Conservation (phyloP, 257 asterid genomes). For the Solanum tarijense region DNA sequence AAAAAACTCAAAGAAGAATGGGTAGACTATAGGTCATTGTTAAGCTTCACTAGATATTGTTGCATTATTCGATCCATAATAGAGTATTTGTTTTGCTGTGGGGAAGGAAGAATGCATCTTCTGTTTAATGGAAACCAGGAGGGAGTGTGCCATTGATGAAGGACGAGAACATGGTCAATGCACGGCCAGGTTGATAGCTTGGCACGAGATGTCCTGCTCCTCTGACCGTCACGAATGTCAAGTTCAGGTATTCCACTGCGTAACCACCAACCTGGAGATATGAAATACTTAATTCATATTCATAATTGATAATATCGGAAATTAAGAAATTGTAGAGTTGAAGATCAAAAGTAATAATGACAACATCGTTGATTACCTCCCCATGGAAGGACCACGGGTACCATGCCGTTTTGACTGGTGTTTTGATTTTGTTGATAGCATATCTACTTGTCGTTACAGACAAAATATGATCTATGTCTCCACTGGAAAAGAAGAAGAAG, state of each 20-base stretch:
- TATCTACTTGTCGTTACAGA: slow-evolving; percentile 56
- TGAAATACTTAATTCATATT: background rate
- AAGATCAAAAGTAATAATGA: background rate
- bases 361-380: slow-evolving; percentile 17
- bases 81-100: background rate
- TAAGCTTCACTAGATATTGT: background rate
- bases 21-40: background rate
- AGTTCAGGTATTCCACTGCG: slow-evolving; percentile 38
- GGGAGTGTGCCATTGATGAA: slow-evolving; percentile 45
- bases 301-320: background rate
- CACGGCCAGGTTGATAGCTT: slow-evolving; percentile 48
- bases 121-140: slow-evolving; percentile 1
- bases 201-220: slow-evolving; percentile 64
- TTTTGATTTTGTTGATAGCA: slow-evolving; percentile 34
- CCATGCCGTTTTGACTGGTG: slow-evolving; percentile 41
- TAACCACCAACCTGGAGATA: slow-evolving; percentile 47
- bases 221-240: slow-evolving; percentile 44
- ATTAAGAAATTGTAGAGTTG: background rate
- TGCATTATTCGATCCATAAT: background rate
- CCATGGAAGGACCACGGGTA: slow-evolving; percentile 47
- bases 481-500: slow-evolving; percentile 24
- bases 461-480: slow-evolving; percentile 42
- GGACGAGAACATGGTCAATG: slow-evolving; percentile 31
- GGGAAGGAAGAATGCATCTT: background rate
- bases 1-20: background rate